Conservation (phyloP, 2,329 filamentous ascomycete species). For the Xylariaceae sp. region DNA sequence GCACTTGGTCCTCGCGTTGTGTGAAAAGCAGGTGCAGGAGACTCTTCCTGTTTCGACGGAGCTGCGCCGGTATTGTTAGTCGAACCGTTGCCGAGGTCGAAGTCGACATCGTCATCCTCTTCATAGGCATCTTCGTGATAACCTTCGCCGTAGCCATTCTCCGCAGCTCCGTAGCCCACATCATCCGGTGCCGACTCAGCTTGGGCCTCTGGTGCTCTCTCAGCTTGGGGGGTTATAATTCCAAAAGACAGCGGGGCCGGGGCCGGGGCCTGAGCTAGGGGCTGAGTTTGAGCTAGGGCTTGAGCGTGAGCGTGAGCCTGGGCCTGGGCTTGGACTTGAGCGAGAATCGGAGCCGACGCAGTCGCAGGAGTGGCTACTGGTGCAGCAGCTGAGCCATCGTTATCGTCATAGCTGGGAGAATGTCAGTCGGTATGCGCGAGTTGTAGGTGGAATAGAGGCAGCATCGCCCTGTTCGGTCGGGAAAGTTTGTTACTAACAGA, state of each 20-base stretch:
- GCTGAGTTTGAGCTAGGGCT: too few relatives aligned
- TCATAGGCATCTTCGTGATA: slow-evolving; percentile 43
- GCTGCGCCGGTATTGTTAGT: slow-evolving; percentile 25
- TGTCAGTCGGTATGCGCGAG: slow-evolving; percentile 1
- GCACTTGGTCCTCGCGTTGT: slow-evolving; percentile 57
- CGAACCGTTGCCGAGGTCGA: slow-evolving; percentile 47
- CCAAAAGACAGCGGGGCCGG: slow-evolving; percentile 16
- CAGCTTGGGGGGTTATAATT: slow-evolving; percentile 24
- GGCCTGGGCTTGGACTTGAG: slow-evolving; percentile 24
- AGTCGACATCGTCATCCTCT: slow-evolving; percentile 54
- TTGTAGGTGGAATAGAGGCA: neutral
- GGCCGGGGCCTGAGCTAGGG: slow-evolving; percentile 24
- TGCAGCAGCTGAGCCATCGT: slow-evolving; percentile 46
- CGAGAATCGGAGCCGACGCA: slow-evolving; percentile 11
- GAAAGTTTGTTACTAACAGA: slow-evolving; percentile 56
- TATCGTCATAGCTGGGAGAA: slow-evolving; percentile 57
- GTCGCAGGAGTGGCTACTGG: slow-evolving; percentile 27
- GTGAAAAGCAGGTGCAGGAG: slow-evolving; percentile 29
- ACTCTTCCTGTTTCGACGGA: slow-evolving; percentile 31
- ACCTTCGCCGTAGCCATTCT: slow-evolving; percentile 36
- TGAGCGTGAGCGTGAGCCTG: slow-evolving; percentile 22
- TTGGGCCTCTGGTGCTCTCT: slow-evolving; percentile 32
- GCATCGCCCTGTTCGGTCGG: neutral
- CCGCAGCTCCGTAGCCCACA: slow-evolving; percentile 26
- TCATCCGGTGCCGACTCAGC: slow-evolving; percentile 29